Evolutionary conservation across 352 stramenopile species (phyloP).

Genomic region (Phytophthora multivora): DNA sequence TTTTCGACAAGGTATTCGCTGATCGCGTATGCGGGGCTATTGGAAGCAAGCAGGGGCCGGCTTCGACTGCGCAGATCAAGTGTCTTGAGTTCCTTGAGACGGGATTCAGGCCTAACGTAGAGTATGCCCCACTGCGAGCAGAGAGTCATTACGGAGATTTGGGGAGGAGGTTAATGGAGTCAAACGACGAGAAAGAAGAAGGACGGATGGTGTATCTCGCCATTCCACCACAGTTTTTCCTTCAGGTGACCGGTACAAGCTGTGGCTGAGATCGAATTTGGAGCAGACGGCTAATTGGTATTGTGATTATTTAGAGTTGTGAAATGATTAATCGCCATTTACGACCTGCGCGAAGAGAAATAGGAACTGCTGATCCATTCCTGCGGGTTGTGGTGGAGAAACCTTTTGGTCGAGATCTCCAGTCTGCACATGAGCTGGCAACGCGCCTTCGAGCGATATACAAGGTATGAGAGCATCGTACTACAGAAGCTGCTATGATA

Average conservation of each 20-base stretch:
- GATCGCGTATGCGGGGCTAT: conserved; percentile 41
- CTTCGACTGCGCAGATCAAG: neutral
- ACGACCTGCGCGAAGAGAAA: conserved; percentile 6
- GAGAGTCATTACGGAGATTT: conserved; percentile 41
- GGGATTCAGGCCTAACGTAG: conserved; percentile 43
- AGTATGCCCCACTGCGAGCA: conserved; percentile 49
- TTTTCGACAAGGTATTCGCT: conserved; percentile 44
- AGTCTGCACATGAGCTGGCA: conserved; percentile 54
- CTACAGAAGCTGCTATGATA: neutral
- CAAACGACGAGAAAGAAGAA: conserved; percentile 22
- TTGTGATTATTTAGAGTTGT: conserved; percentile 27
- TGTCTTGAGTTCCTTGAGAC: conserved; percentile 44
- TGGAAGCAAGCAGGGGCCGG: neutral
- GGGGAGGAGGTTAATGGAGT: conserved; percentile 13
- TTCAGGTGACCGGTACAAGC: conserved; percentile 33
- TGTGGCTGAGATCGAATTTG: neutral
- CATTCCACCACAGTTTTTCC: conserved; percentile 75
- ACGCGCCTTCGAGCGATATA: conserved; percentile 43
- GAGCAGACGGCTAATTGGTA: conserved; percentile 1
- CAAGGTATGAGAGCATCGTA: conserved; percentile 18
- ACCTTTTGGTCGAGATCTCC: conserved; percentile 69
- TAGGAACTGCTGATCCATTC: conserved; percentile 26
- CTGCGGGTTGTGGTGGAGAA: conserved; percentile 84
- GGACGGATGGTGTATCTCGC: conserved; percentile 79
- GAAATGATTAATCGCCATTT: conserved; percentile 42